Conservation (phyloP, 495 filamentous ascomycete species). For the Staphylotrichum tortipilum region DNA sequence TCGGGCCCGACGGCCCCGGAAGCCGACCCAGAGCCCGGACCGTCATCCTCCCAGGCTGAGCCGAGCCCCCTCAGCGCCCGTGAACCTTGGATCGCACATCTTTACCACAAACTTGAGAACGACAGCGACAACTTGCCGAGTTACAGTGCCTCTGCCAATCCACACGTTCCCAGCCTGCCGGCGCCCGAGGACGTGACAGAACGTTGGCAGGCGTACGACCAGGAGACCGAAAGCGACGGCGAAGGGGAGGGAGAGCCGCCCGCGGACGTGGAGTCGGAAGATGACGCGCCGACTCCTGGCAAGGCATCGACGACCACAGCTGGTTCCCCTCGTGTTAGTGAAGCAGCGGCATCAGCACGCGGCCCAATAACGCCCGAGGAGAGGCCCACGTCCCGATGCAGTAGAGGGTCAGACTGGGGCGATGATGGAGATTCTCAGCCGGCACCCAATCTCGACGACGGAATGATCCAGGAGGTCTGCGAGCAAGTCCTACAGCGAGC, state of each 20-base stretch:
- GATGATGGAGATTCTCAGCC: background rate
- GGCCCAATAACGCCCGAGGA: background rate
- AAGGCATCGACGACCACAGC: too few relatives aligned
- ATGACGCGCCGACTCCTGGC: background rate
- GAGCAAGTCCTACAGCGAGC: conserved; percentile 17
- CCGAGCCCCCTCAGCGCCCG: background rate
- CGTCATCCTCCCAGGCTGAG: background rate
- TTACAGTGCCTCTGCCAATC: too few relatives aligned
- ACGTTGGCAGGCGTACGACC: too few relatives aligned
- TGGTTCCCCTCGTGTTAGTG: too few relatives aligned
- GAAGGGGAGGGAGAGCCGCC: background rate
- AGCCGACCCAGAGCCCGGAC: too few relatives aligned
- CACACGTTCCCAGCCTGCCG: too few relatives aligned
- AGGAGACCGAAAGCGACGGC: too few relatives aligned
- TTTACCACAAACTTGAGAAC: background rate
- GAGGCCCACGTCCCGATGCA: background rate
- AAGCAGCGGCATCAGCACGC: too few relatives aligned
- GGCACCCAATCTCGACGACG: background rate
- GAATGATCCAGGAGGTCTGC: conserved; percentile 16
- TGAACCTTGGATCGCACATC: background rate
- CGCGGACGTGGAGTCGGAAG: background rate
- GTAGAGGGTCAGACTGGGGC: conserved; percentile 1
- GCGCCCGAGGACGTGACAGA: too few relatives aligned
- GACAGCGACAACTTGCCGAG: background rate
- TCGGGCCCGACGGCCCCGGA: background rate